phyloP scores from a whole-genome alignment of 2,329 filamentous ascomycete species.

The Fusarium penzigii region DNA sequence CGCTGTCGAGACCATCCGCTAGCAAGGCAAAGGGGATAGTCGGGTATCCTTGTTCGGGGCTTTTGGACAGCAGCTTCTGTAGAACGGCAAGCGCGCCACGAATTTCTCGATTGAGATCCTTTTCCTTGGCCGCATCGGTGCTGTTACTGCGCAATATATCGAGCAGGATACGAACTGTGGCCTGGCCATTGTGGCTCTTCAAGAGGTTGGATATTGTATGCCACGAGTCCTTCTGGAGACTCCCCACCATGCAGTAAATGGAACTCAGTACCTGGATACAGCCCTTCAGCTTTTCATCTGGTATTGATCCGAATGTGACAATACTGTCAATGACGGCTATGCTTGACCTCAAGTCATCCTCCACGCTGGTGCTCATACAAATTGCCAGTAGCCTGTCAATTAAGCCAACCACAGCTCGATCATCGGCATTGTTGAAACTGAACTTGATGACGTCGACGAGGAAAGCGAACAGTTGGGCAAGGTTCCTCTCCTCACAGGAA shows the following conservation, averaged over 20 bases:
- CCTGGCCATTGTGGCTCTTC: constrained; percentile 72
- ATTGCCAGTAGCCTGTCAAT: constrained; percentile 65
- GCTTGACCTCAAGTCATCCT: constrained; percentile 66
- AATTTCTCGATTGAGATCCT: constrained; percentile 56
- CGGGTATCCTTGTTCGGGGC: constrained; percentile 60
- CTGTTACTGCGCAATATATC: constrained; percentile 58
- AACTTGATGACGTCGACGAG: constrained; percentile 73
- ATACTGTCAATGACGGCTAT: constrained; percentile 70
- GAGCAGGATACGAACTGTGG: constrained; percentile 65
- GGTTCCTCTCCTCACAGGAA: constrained; percentile 59
- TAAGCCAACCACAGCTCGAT: constrained; percentile 60
- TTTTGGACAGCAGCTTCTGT: constrained; percentile 62
- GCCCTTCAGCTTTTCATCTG: constrained; percentile 59
- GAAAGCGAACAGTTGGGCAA: constrained; percentile 65
- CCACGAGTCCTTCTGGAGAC: constrained; percentile 66
- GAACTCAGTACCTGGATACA: constrained; percentile 73
- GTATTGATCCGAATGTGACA: constrained; percentile 72
- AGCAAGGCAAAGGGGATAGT: constrained; percentile 59
- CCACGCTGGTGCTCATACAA: constrained; percentile 65
- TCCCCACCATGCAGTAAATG: constrained; percentile 66
- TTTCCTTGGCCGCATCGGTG: constrained; percentile 47
- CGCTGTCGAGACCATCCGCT: constrained; percentile 56
- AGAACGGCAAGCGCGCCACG: constrained; percentile 65
- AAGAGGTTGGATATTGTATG: constrained; percentile 69
- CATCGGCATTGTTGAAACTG: constrained; percentile 68